Percentiles rank a stretch among this genome's conserved stretches.
phyloP scores from a whole-genome alignment of 805 yeast species.

The Myxozyma neotropica region DNA sequence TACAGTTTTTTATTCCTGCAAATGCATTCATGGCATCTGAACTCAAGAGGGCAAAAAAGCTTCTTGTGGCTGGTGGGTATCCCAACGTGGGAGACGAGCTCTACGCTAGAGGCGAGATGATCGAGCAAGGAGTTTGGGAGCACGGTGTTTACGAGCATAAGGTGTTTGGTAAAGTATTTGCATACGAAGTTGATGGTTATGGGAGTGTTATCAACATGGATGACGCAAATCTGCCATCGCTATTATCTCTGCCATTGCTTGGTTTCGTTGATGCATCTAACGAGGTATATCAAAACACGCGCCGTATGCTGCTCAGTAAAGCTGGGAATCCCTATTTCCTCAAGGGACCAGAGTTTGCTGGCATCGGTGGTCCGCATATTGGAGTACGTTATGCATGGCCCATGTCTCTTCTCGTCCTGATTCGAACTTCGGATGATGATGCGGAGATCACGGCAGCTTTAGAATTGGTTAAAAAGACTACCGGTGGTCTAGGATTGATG shows the following conservation, averaged over 20 bases:
- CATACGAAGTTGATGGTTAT: constrained; percentile 87
- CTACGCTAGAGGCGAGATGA: constrained; percentile 46
- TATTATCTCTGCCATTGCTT: constrained; percentile 72
- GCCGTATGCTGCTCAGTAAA: constrained; percentile 70
- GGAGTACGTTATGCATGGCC: constrained; percentile 88
- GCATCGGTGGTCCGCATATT: constrained; percentile 90
- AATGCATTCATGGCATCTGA: constrained; percentile 76
- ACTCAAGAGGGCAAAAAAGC: constrained; percentile 36
- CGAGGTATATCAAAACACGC: constrained; percentile 70
- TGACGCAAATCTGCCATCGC: constrained; percentile 86
- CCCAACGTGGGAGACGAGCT: constrained; percentile 38
- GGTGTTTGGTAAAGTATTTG: constrained; percentile 72
- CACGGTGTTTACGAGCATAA: constrained; percentile 72
- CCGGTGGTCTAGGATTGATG: constrained; percentile 77
- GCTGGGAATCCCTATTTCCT: constrained; percentile 79
- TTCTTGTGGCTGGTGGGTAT: constrained; percentile 35
- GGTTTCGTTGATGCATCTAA: constrained; percentile 61
- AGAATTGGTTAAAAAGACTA: constrained; percentile 56
- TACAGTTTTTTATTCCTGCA: constrained; percentile 81
- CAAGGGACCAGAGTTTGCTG: constrained; percentile 63
- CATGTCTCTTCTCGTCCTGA: constrained; percentile 74
- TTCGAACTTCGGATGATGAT: constrained; percentile 74
- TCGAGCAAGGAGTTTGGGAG: constrained; percentile 59
- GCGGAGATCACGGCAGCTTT: constrained; percentile 61
- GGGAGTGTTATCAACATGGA: constrained; percentile 74